Evolutionary conservation across 805 yeast genomes (phyloP).

Genomic region (Hanseniaspora taiwanica): DNA sequence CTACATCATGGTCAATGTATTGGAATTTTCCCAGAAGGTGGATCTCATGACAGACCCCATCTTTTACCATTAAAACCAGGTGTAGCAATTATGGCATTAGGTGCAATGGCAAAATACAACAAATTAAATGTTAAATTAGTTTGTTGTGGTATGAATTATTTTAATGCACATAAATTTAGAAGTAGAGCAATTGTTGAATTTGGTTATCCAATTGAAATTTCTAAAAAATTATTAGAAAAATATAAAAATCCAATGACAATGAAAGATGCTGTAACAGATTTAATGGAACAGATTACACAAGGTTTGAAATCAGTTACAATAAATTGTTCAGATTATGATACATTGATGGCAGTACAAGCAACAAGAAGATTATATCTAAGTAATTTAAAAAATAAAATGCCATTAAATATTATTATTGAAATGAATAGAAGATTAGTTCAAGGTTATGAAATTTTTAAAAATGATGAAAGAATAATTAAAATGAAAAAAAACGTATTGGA

Average conservation of each 20-base stretch:
- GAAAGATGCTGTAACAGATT: slow-evolving; percentile 58
- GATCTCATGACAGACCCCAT: slow-evolving; percentile 90
- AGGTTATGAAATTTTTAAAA: slow-evolving; percentile 67
- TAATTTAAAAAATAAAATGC: slow-evolving; percentile 41
- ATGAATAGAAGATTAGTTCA: slow-evolving; percentile 76
- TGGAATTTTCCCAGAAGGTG: slow-evolving; percentile 96
- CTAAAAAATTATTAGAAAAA: slow-evolving; percentile 42
- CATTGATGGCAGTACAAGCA: slow-evolving; percentile 87
- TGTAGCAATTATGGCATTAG: slow-evolving; percentile 94
- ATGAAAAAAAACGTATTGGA: slow-evolving; percentile 49
- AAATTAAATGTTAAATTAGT: slow-evolving; percentile 68
- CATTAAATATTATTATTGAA: slow-evolving; percentile 70
- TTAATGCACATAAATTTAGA: slow-evolving; percentile 87
- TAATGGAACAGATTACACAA: slow-evolving; percentile 59
- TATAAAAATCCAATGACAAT: slow-evolving; percentile 42
- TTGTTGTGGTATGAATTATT: slow-evolving; percentile 93
- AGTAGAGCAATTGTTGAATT: slow-evolving; percentile 89
- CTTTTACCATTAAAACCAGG: slow-evolving; percentile 90
- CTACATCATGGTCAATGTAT: slow-evolving; percentile 66
- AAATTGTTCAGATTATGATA: slow-evolving; percentile 87
- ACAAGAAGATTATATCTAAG: slow-evolving; percentile 75
- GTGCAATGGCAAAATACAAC: slow-evolving; percentile 73
- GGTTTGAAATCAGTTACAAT: slow-evolving; percentile 81
- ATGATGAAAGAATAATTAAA: slow-evolving; percentile 53
- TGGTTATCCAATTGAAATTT: slow-evolving; percentile 72